Percentiles rank a stretch among this genome's conserved stretches.
Evolutionary conservation across 1,139 yeast genomes (phyloP).

Genomic region (Diutina siamensis): DNA sequence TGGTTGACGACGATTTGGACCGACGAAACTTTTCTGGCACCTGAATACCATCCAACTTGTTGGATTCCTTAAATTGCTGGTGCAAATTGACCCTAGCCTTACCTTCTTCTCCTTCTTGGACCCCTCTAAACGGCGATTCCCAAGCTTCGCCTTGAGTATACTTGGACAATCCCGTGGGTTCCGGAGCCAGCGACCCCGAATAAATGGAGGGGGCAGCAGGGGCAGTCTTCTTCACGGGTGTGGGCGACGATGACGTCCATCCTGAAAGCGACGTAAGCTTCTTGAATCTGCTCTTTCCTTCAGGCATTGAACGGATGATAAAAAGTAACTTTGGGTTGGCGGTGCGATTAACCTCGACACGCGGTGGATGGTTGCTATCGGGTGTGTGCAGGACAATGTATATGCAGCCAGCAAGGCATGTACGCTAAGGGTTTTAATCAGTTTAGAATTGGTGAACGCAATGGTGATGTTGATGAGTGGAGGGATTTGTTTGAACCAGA

Average conservation of each 20-base stretch:
- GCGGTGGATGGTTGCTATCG: no score
- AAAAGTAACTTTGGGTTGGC: neutral
- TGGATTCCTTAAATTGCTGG: conserved; percentile 25
- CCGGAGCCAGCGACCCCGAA: neutral
- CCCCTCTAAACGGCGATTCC: conserved; percentile 5
- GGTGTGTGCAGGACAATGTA: neutral
- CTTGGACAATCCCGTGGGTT: neutral
- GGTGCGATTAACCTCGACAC: no score
- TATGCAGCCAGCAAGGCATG: no score
- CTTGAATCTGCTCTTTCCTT: conserved; percentile 19
- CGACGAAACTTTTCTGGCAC: conserved; percentile 31
- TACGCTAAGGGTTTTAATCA: no score
- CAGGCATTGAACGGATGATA: no score
- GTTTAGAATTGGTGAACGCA: no score
- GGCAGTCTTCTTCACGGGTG: conserved; percentile 11
- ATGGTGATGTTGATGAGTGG: no score
- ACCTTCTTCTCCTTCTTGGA: neutral
- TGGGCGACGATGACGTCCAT: conserved; percentile 47
- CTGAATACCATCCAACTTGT: conserved; percentile 27
- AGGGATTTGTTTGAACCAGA: no score
- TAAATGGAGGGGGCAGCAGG: neutral
- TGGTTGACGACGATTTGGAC: conserved; percentile 9
- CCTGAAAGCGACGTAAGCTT: conserved; percentile 25
- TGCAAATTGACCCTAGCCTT: conserved; percentile 15
- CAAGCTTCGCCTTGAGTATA: neutral